A percentile compares a stretch with the other conserved stretches of the same genome.
Conservation (phyloP, 192 early-diverging fungal genomes). For the Allomyces macrogynus region DNA sequence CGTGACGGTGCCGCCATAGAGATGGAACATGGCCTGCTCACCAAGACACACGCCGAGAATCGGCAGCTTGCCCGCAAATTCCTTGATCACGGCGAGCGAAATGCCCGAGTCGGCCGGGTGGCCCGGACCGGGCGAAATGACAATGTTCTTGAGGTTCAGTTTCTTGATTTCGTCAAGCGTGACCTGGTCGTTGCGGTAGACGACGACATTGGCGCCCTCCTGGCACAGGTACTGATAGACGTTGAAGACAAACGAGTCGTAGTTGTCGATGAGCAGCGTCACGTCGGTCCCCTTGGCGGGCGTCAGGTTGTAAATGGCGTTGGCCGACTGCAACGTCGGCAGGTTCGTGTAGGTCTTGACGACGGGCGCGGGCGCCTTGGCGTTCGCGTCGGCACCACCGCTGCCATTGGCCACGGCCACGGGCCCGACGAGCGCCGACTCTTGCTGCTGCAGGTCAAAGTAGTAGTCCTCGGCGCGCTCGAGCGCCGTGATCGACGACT, state of each 20-base stretch:
- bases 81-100: slow-evolving; percentile 61
- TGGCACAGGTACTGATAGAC: slow-evolving; percentile 85
- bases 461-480: slow-evolving; percentile 65
- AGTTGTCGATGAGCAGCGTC: slow-evolving; percentile 86
- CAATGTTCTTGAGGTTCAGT: slow-evolving; percentile 75
- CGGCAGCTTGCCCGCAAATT: slow-evolving; percentile 87
- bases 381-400: too few species aligned
- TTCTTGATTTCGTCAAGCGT: slow-evolving; percentile 63
- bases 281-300: background rate
- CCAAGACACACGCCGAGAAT: slow-evolving; percentile 95
- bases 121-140: slow-evolving; percentile 93
- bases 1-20: slow-evolving; percentile 78
- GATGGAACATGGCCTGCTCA: slow-evolving; percentile 92
- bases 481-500: slow-evolving; percentile 72
- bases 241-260: slow-evolving; percentile 98
- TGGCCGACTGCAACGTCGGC: background rate
- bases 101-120: slow-evolving; percentile 82
- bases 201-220: slow-evolving; percentile 77
- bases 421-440: background rate
- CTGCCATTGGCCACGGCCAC: background rate
- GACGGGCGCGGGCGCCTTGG: background rate
- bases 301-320: background rate
- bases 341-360: background rate
- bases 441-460: slow-evolving; percentile 39
- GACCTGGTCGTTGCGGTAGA: slow-evolving; percentile 85